Percentiles rank a stretch among this genome's conserved stretches.
Conservation (phyloP, 306 rosid genomes). For the Corylus avellana region DNA sequence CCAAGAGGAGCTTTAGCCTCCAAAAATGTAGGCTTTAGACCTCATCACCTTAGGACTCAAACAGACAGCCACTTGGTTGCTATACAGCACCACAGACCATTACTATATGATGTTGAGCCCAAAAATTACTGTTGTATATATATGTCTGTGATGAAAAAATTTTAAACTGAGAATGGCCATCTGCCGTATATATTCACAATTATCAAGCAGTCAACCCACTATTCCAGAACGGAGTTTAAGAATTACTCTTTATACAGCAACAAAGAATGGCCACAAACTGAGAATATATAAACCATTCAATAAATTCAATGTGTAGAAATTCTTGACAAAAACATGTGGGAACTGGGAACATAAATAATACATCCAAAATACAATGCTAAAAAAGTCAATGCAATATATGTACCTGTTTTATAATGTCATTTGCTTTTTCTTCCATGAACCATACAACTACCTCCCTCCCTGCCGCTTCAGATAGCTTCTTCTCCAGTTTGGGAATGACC, state of each 20-base stretch:
- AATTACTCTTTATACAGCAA: not conserved
- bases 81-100: not conserved
- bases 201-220: not conserved
- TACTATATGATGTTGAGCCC: not conserved
- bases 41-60: not conserved
- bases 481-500: constrained; percentile 81
- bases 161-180: too few relatives aligned
- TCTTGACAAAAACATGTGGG: not conserved
- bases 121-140: not conserved
- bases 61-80: not conserved
- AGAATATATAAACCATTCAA: not conserved
- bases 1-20: not conserved
- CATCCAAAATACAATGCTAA: not conserved
- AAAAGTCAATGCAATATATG: not conserved
- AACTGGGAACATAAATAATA: not conserved
- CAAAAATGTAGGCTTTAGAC: not conserved
- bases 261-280: not conserved
- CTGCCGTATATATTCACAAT: not conserved
- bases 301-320: not conserved
- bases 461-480: constrained; percentile 77
- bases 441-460: constrained; percentile 82
- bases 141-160: not conserved
- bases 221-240: not conserved
- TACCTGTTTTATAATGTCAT: constrained; percentile 89
- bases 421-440: constrained; percentile 84